These are phyloP conservation scores for Carnegiea gigantea DNA, from an alignment of 179 eudicot species.

Conservation along the genomic window DNA sequence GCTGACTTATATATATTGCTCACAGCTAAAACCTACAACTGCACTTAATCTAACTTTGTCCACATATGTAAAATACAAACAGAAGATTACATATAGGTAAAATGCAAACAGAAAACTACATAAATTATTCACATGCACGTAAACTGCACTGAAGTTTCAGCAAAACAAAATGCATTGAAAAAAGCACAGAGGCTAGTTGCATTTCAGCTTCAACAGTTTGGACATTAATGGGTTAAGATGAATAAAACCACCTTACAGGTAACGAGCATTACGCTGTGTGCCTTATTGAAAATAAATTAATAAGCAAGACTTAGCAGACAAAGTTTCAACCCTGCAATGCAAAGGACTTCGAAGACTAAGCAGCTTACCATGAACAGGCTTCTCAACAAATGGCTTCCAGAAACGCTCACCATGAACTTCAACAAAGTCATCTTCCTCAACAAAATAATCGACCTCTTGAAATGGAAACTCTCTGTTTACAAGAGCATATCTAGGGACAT, in stretches of 20 bases:
- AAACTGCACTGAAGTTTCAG: not conserved
- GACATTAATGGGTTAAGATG: not conserved
- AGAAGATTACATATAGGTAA: not conserved
- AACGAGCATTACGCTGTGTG: not conserved
- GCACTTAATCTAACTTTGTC: not conserved
- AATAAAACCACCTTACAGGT: not conserved
- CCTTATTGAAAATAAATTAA: not conserved
- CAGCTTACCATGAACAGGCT: slow-evolving; percentile 81
- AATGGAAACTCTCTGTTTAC: slow-evolving; percentile 76
- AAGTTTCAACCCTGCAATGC: not conserved
- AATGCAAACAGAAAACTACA: not conserved
- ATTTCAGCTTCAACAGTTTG: not conserved
- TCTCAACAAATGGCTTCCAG: slow-evolving; percentile 98
- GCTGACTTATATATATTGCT: not conserved
- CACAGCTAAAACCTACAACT: not conserved
- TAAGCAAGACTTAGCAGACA: not conserved
- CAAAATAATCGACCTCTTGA: slow-evolving; percentile 88
- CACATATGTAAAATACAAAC: not conserved
- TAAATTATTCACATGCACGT: not conserved
- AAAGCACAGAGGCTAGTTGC: not conserved
- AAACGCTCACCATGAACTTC: slow-evolving; percentile 88
- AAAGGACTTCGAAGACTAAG: not conserved
- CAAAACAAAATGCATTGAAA: not conserved
- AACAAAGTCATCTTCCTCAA: slow-evolving; percentile 93
- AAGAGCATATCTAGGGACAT: slow-evolving; percentile 92